Percentiles rank a stretch among this genome's conserved stretches.
phyloP scores from a whole-genome alignment of 73 alveolate genomes.

The Paramecium bursaria region DNA sequence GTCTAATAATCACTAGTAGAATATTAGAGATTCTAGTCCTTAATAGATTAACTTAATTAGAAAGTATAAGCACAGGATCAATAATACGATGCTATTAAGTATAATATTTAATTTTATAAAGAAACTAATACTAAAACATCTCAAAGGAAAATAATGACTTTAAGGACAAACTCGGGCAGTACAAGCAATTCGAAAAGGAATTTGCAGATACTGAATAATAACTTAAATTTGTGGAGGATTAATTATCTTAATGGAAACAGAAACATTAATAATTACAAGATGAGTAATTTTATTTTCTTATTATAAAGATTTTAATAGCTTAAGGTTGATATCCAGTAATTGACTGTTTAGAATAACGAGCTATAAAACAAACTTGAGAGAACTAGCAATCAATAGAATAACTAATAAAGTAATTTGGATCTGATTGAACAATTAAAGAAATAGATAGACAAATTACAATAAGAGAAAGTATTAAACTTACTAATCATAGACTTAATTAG shows the following conservation, averaged over 20 bases:
- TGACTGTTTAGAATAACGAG: neutral
- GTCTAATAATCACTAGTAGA: neutral
- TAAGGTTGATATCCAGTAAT: neutral
- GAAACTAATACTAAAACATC: neutral
- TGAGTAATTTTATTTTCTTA: neutral
- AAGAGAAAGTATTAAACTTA: constrained; percentile 8
- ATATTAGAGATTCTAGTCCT: neutral
- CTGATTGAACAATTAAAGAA: constrained; percentile 23
- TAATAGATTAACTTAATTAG: neutral
- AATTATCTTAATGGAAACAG: neutral
- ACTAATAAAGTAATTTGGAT: neutral
- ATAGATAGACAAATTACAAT: constrained; percentile 17
- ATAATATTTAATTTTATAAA: no score
- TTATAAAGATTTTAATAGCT: constrained; percentile 7
- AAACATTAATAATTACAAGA: neutral
- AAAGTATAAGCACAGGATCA: neutral
- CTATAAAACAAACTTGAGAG: constrained; percentile 26
- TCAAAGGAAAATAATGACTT: no score
- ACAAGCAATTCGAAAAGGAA: neutral
- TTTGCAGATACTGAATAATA: neutral
- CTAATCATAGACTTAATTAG: neutral
- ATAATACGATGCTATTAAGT: neutral
- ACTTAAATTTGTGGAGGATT: neutral
- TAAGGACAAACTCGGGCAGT: no score
- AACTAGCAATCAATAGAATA: neutral